A percentile compares a stretch with the other conserved stretches of the same genome.
phyloP scores from a whole-genome alignment of 306 rosid genomes.

The Lotus japonicus region DNA sequence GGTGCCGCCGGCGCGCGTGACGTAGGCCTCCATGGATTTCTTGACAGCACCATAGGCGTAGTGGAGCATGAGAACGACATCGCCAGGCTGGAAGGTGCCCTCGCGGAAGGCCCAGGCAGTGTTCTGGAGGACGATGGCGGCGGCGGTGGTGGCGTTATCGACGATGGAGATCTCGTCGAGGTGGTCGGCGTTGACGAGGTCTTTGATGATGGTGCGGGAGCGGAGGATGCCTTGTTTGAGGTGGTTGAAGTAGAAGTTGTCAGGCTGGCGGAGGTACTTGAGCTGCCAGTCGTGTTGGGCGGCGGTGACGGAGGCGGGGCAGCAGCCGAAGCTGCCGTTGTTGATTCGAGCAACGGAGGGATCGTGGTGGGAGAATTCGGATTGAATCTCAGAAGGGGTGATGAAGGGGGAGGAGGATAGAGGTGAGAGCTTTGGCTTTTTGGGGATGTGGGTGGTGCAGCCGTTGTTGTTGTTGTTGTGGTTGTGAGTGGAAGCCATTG shows the following conservation, averaged over 20 bases:
- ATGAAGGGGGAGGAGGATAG: slow-evolving; percentile 14
- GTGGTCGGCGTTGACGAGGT: slow-evolving; percentile 61
- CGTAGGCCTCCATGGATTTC: slow-evolving; percentile 88
- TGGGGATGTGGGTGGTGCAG: slow-evolving; percentile 35
- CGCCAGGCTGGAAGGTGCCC: slow-evolving; percentile 56
- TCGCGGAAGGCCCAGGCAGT: slow-evolving; percentile 72
- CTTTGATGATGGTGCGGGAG: slow-evolving; percentile 56
- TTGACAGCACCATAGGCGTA: slow-evolving; percentile 86
- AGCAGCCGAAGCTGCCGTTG: slow-evolving; percentile 89
- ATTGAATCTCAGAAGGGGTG: slow-evolving; percentile 46
- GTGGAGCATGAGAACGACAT: slow-evolving; percentile 83
- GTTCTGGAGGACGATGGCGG: slow-evolving; percentile 84
- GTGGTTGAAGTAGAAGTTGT: slow-evolving; percentile 64
- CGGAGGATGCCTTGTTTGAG: slow-evolving; percentile 50
- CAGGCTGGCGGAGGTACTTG: slow-evolving; percentile 70
- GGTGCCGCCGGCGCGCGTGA: slow-evolving; percentile 75
- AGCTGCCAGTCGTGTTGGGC: slow-evolving; percentile 61
- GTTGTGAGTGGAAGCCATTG: slow-evolving; percentile 34
- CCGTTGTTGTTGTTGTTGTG: slow-evolving; percentile 44
- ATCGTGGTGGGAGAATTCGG: slow-evolving; percentile 79
- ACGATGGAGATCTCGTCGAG: slow-evolving; percentile 83
- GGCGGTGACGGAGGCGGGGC: slow-evolving; percentile 59
- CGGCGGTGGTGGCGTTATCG: slow-evolving; percentile 99
- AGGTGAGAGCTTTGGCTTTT: slow-evolving; percentile 46
- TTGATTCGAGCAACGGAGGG: slow-evolving; percentile 69